Evolutionary conservation across 2,329 filamentous ascomycete genomes (phyloP), one percentile per base, ranked within the genome.

Genomic region (Fusarium foetens): DNA sequence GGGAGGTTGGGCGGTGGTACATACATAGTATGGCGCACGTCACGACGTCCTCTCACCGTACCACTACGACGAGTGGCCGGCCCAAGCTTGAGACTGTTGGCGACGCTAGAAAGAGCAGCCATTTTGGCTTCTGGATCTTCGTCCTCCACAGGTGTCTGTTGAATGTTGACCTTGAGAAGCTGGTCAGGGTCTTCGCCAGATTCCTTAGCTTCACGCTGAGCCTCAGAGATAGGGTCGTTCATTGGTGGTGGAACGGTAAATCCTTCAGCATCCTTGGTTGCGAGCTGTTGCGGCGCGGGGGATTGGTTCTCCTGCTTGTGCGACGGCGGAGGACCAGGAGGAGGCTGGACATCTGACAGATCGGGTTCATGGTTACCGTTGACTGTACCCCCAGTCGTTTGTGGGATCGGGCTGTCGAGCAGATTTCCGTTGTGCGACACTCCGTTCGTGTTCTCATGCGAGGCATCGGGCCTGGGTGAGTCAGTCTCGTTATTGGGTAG

Each of bases 11-110:
- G 72, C 7, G 83, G 80, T 14, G 93, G 92, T 71, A 95, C 87
- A 78, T 96, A 95, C 60, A 97, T 91, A 3, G 95, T 98, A 81
- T 97, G 97, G 66, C 95, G 90, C 70, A 97, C 94, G 80, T 98
- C 95, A 79, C 96, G 89, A 68, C 96, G 92, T 57, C 96, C 96
- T 74, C 96, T 90, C 21, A 97, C 85, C 19, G 94, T 98, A 49
- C 93, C 92, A 19, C 89, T 84, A 76, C 90, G 92, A 31, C 92
- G 89, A 63, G 89, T 88, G 25, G 94, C 90, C 62, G 90, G 88
- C 31, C 90, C 86, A 77, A 86, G 82, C 63, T 91, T 91, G 41
- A 97, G 83, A 5, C 91, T 92, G 76, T 91, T 94, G 35, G 91
- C 91, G 52, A 96, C 91, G 76, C 88, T 94, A 6, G 92, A 92